Conservation (phyloP, 2,329 filamentous ascomycete genomes). For the Pseudogymnoascus sp. region DNA sequence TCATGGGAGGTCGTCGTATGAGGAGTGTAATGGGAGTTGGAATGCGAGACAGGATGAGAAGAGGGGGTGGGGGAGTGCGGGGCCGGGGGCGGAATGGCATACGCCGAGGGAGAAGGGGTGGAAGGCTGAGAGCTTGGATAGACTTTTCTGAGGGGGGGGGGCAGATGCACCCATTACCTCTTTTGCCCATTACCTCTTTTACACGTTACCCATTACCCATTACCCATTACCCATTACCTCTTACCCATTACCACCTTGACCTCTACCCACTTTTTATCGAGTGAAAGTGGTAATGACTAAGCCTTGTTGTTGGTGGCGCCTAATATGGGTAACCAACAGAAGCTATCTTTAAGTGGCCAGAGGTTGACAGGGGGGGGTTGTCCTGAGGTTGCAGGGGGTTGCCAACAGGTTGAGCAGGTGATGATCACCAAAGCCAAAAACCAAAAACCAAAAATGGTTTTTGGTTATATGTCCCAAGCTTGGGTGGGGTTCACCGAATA, state of each 20-base stretch:
- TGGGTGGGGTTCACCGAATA: not conserved
- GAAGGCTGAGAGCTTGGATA: constrained; percentile 7
- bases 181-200: too few relatives aligned
- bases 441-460: not conserved
- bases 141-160: not conserved
- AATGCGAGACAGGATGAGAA: constrained; percentile 15
- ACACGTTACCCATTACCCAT: not conserved
- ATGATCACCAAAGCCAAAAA: not conserved
- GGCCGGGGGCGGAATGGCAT: constrained; percentile 14
- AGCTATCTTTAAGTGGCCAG: not conserved
- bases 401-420: not conserved
- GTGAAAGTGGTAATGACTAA: not conserved
- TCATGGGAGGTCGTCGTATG: constrained; percentile 27
- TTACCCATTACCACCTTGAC: not conserved
- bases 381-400: not conserved
- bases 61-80: constrained; percentile 16
- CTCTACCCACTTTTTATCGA: not conserved
- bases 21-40: constrained; percentile 22
- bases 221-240: not conserved
- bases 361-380: not conserved
- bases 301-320: not conserved
- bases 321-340: not conserved
- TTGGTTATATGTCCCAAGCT: not conserved
- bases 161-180: not conserved
- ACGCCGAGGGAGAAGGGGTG: constrained; percentile 19